These are phyloP conservation scores for Chromera velia DNA, from an alignment of 73 alveolate genomes.

Conservation along the genomic window DNA sequence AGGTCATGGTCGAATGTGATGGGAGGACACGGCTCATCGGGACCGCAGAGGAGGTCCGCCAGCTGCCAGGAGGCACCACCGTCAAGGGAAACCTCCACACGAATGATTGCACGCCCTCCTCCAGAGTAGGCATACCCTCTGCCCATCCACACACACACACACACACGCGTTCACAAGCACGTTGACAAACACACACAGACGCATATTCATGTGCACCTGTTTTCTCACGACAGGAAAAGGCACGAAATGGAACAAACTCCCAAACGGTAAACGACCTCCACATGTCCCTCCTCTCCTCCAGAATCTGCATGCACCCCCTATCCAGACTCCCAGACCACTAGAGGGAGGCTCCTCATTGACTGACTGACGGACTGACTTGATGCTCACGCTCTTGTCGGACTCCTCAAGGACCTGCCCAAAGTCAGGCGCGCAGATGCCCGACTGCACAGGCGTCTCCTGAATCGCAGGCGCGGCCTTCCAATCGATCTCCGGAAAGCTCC, in stretches of 20 bases:
- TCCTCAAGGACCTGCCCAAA: slow-evolving; percentile 10
- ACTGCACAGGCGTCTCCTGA: slow-evolving; percentile 35
- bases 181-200: not conserved
- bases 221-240: no score
- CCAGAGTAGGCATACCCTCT: slow-evolving; percentile 39
- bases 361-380: not conserved
- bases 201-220: not conserved
- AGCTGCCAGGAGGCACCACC: slow-evolving; percentile 63
- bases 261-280: no score
- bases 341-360: not conserved
- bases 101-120: slow-evolving; percentile 47
- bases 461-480: slow-evolving; percentile 7
- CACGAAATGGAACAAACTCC: no score
- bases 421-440: slow-evolving; percentile 22
- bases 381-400: slow-evolving; percentile 5
- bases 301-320: not conserved
- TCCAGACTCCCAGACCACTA: not conserved
- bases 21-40: no score
- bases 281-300: not conserved
- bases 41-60: slow-evolving; percentile 42
- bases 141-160: not conserved
- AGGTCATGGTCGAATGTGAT: not conserved
- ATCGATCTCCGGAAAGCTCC: no score
- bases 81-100: slow-evolving; percentile 60
- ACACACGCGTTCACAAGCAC: no score